These are phyloP conservation scores for Pseudomassariella vexata DNA, from an alignment of 2,329 filamentous ascomycete species.

Conservation along the genomic window DNA sequence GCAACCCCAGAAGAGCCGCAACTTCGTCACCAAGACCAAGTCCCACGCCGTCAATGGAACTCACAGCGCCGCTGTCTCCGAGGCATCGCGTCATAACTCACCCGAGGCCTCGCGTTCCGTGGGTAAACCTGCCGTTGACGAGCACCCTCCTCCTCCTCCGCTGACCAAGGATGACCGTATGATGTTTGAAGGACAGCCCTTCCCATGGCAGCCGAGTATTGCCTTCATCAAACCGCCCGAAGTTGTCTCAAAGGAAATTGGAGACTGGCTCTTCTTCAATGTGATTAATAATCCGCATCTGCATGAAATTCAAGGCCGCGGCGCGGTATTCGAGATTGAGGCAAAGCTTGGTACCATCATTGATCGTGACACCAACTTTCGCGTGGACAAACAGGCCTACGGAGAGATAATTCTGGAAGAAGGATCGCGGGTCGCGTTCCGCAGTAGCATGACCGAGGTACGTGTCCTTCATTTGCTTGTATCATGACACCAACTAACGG, in stretches of 20 bases:
- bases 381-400: conserved; percentile 60
- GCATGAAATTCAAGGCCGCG: conserved; percentile 54
- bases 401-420: conserved; percentile 67
- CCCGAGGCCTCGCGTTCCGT: conserved; percentile 36
- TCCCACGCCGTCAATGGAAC: conserved; percentile 26
- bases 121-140: conserved; percentile 16
- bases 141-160: conserved; percentile 4
- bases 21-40: conserved; percentile 40
- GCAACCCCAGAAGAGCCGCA: conserved; percentile 32
- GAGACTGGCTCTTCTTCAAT: conserved; percentile 71
- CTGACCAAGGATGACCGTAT: conserved; percentile 11
- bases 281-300: conserved; percentile 64
- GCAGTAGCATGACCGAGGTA: conserved; percentile 87
- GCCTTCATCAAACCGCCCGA: conserved; percentile 66
- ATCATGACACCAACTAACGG: background rate
- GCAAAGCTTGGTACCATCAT: conserved; percentile 84
- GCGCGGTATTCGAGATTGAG: conserved; percentile 83
- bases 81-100: conserved; percentile 39
- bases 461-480: conserved; percentile 21
- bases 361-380: conserved; percentile 63
- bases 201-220: conserved; percentile 61
- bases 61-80: conserved; percentile 19
- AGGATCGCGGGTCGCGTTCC: conserved; percentile 61
- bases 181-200: conserved; percentile 19
- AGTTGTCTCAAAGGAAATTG: conserved; percentile 68